A percentile compares a stretch with the other conserved stretches of the same genome.
These are phyloP conservation scores for Suhomyces coccinellae DNA, from an alignment of 1,139 yeast genomes.

Conservation along the genomic window DNA sequence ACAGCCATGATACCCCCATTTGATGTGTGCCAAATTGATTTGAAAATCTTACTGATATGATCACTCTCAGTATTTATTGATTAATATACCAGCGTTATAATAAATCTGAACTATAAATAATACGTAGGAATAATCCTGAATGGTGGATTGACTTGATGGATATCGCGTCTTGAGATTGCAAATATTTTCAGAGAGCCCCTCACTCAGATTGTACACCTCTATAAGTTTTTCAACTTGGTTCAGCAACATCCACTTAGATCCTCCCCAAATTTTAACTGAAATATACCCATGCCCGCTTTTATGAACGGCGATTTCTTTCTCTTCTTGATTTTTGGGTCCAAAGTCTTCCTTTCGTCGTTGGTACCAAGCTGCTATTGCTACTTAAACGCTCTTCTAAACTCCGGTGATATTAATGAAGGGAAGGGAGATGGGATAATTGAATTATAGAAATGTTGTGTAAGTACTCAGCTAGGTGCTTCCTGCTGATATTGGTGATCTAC, in stretches of 20 bases:
- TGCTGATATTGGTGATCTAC: slow-evolving; percentile 35
- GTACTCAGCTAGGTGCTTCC: slow-evolving; percentile 35
- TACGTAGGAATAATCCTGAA: too few species aligned
- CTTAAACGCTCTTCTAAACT: slow-evolving; percentile 26
- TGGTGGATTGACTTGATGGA: too few species aligned
- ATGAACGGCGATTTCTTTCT: slow-evolving; percentile 27
- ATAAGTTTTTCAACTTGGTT: slow-evolving; percentile 27
- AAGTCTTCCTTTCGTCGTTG: slow-evolving; percentile 32
- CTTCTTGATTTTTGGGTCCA: slow-evolving; percentile 38
- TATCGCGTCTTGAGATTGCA: too few species aligned
- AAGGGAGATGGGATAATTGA: slow-evolving; percentile 24
- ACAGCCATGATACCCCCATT: too few species aligned
- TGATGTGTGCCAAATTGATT: too few species aligned
- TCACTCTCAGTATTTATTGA: too few species aligned
- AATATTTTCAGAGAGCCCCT: slow-evolving; percentile 15
- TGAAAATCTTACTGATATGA: too few species aligned
- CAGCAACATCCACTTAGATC: slow-evolving; percentile 10
- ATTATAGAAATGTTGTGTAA: slow-evolving; percentile 41
- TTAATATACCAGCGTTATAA: too few species aligned
- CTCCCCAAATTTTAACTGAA: slow-evolving; percentile 10
- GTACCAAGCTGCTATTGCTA: slow-evolving; percentile 28
- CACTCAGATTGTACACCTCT: slow-evolving; percentile 33
- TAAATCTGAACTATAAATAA: too few species aligned
- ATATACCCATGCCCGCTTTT: slow-evolving; percentile 16
- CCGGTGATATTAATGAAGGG: slow-evolving; percentile 26